Base-by-base conservation (phyloP, 805 yeast species). In the Metschnikowia noctiluminum region DNA sequence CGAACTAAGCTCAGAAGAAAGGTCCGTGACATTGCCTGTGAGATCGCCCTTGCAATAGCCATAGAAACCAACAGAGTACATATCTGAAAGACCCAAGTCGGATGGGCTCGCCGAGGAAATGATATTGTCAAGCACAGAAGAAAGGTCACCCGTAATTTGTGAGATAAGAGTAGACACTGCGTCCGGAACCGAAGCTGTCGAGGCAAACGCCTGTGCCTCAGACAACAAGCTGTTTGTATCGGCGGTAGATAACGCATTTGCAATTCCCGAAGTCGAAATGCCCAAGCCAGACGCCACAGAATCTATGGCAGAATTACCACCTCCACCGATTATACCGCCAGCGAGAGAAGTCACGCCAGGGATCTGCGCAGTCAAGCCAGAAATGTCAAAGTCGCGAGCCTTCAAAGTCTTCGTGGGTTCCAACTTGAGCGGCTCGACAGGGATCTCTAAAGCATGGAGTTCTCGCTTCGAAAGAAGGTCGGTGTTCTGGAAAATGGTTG, bases 31-130 rank as follows among this genome's bases (percentile, higher is more conserved):
- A 3, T 26, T 16, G 9, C 54, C 54, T n/a, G 38, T 32, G 27
- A 55, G 32, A 28, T 36, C 27, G 7, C 78, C 78, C 44, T 62
- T 63, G 51, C 78, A 73, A 56, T 73, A 73, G 35, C 78, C 78
- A 74, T 77, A 73, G 53, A 60, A 70, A 39, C 73, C 61, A 27
- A 71, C 50, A 30, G 71, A 62, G 49, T 73, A 73, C 27, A 68
- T 69, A 39, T 73, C 74, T 3, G 77, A 61, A 16, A 73, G 60
- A 1, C 78, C 78, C 50, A 73, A 59, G 43, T 69, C 69, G 14
- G 57, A 41, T 42, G 64, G 64, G 13, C 57, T 54, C 38, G 66
- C 60, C 10, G 55, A 49, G 35, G 38, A 45, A 14, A 57, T 48
- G 37, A 64, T 55, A 30, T 57, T 54, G n/a, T 48, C 34, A 37